Conservation (phyloP, 164 flowering plant genomes). For the Magnolia sinica region DNA sequence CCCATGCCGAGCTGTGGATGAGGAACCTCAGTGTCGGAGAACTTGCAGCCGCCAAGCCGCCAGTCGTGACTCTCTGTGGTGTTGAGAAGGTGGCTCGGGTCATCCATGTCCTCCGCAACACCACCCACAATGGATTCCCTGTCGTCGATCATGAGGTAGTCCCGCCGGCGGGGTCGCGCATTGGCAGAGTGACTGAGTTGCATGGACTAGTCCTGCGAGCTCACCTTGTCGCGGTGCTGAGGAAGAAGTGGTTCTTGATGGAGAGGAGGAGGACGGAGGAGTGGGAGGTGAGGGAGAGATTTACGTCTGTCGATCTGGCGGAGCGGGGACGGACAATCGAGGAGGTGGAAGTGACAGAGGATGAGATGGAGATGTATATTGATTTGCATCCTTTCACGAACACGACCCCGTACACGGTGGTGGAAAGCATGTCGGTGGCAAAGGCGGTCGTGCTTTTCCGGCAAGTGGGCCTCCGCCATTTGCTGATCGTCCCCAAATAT, state of each 20-base stretch:
- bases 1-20: conserved; percentile 90
- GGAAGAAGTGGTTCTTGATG: conserved; percentile 68
- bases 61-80: conserved; percentile 59
- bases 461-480: conserved; percentile 76
- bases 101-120: conserved; percentile 64
- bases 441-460: conserved; percentile 85
- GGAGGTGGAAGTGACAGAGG: conserved; percentile 49
- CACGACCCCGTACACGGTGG: conserved; percentile 79
- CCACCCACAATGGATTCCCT: conserved; percentile 85
- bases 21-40: conserved; percentile 77
- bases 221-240: conserved; percentile 61
- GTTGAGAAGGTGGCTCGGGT: conserved; percentile 74
- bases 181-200: conserved; percentile 42
- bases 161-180: conserved; percentile 26
- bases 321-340: conserved; percentile 61
- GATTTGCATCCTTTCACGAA: conserved; percentile 90
- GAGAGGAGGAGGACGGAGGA: conserved; percentile 69
- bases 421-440: conserved; percentile 88
- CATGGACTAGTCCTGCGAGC: conserved; percentile 75
- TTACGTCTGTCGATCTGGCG: conserved; percentile 67
- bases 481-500: conserved; percentile 75
- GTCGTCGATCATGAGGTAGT: conserved; percentile 57
- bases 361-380: conserved; percentile 87
- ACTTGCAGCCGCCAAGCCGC: conserved; percentile 71
- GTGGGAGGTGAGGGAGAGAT: conserved; percentile 67